Base-by-base conservation (phyloP, 345 rosid genomes). In the Clausena lansium region DNA sequence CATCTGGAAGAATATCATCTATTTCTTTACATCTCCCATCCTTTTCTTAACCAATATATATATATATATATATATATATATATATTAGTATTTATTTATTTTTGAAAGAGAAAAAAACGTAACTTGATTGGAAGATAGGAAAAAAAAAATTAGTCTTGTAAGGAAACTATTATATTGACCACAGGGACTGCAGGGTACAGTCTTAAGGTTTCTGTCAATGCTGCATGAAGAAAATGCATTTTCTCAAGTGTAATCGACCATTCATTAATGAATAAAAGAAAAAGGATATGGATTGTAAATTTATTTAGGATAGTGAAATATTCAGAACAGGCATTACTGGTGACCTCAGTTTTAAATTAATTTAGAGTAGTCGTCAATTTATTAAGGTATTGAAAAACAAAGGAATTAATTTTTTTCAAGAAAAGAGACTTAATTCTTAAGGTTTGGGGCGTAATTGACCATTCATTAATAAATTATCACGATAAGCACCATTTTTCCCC, bases 181-280 rank as follows among this genome's bases (percentile, higher is more conserved):
- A 82, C 30, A 32, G 96, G 98, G 10, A 85, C 89, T 27, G 88
- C 76, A 80, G 96, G 97, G 77, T 89, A 88, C 2, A 94, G 84
- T 81, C 98, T 84, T 76, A 91, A 79, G 68, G 97, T 91, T 86
- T 94, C 98, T 9, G 94, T 81, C 75, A 94, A 83, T 4, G 93
- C 79, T 27, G 97, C 94, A 55, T 90, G 97, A 75, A 94, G 97
- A 81, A 91, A 92, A 27, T 91, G 94, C 96, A 91, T 88, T 65
- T 71, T 54, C 19, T 91, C 90, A 9, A 91, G 89, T 27, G 74
- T 80, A n/a, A n/a, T n/a, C n/a, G n/a, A n/a, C n/a, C n/a, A n/a
- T n/a, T n/a, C n/a, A n/a, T n/a, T n/a, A n/a, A n/a, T n/a, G n/a
- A n/a, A n/a, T n/a, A n/a, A n/a, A n/a, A n/a, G n/a, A n/a, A n/a